A percentile compares a stretch with the other conserved stretches of the same genome.
Conservation (phyloP, 306 rosid species). For the Rubus parviflorus region DNA sequence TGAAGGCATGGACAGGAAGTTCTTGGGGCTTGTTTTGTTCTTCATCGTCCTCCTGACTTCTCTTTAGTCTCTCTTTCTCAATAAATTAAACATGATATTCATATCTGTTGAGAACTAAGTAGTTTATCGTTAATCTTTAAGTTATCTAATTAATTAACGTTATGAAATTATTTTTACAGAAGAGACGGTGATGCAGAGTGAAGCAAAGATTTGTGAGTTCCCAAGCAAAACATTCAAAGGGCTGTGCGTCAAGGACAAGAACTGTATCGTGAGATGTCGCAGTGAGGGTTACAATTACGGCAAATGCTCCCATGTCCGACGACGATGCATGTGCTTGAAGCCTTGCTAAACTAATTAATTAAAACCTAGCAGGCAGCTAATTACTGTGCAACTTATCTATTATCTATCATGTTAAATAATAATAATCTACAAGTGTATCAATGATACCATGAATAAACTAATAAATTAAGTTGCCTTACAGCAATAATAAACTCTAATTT, state of each 20-base stretch:
- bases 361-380: not conserved
- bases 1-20: not conserved
- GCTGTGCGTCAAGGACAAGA: not conserved
- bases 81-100: not conserved
- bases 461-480: no score
- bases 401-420: not conserved
- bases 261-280: not conserved
- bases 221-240: not conserved
- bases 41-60: slow-evolving; percentile 6
- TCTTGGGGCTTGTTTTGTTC: not conserved
- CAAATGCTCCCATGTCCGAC: not conserved
- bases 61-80: not conserved
- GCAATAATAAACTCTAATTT: no score
- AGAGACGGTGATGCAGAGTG: not conserved
- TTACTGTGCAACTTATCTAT: no score
- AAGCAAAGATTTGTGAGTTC: not conserved
- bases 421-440: not conserved
- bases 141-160: not conserved
- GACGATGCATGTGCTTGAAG: not conserved
- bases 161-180: not conserved
- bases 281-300: not conserved
- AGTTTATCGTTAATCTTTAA: not conserved
- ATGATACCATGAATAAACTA: not conserved
- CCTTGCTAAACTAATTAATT: not conserved
- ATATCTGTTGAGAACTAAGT: not conserved